phyloP scores from a whole-genome alignment of 2,329 filamentous ascomycete genomes.

The Thielaviopsis punctulata region DNA sequence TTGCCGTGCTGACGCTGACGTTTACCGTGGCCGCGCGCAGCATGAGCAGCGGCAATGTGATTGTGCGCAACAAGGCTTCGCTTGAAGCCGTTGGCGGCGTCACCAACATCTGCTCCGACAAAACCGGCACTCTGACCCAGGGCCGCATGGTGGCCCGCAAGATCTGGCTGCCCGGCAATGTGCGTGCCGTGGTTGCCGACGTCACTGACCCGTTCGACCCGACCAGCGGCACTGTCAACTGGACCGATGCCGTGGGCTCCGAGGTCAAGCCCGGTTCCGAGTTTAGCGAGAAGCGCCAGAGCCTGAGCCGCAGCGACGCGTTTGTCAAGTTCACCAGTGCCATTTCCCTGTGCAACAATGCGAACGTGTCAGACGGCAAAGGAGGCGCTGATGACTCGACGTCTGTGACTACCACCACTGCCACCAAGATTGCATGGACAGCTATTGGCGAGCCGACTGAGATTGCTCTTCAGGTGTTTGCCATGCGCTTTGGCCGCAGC shows the following conservation, averaged over 20 bases:
- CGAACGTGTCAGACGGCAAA: slow-evolving; percentile 29
- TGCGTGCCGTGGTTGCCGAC: slow-evolving; percentile 34
- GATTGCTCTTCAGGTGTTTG: slow-evolving; percentile 57
- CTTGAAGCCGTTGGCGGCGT: slow-evolving; percentile 52
- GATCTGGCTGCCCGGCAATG: slow-evolving; percentile 40
- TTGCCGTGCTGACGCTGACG: slow-evolving; percentile 54
- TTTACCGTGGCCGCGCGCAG: slow-evolving; percentile 49
- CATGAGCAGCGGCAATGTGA: slow-evolving; percentile 47
- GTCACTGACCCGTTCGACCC: slow-evolving; percentile 45
- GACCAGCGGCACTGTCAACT: slow-evolving; percentile 33
- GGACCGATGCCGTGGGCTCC: slow-evolving; percentile 20
- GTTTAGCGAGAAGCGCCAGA: slow-evolving; percentile 11
- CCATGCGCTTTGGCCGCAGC: slow-evolving; percentile 45
- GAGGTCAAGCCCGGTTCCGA: slow-evolving; percentile 11
- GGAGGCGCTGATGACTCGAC: slow-evolving; percentile 5
- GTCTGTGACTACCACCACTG: slow-evolving; percentile 8
- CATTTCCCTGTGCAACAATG: slow-evolving; percentile 45
- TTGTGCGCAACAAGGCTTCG: slow-evolving; percentile 46
- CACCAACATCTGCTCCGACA: slow-evolving; percentile 55
- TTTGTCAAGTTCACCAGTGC: slow-evolving; percentile 34
- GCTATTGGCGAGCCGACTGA: slow-evolving; percentile 53
- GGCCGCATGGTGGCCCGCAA: slow-evolving; percentile 49
- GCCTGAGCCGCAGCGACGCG: slow-evolving; percentile 15
- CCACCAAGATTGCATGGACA: slow-evolving; percentile 28
- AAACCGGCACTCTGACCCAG: slow-evolving; percentile 50